Base-by-base conservation (phyloP, 768 basidiomycete species). In the Tricholoma matsutake region DNA sequence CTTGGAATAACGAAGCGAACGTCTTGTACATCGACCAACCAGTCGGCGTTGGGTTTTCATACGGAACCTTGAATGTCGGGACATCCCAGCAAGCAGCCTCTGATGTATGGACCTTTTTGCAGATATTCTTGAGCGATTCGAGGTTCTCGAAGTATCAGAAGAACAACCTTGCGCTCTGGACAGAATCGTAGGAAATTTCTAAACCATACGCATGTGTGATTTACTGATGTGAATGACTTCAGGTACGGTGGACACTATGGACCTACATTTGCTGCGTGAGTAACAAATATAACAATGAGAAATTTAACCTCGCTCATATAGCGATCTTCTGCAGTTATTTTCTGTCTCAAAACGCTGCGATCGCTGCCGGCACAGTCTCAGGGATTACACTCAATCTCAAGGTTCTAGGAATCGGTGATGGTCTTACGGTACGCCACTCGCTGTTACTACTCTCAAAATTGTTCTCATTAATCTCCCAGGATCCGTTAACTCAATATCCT, bases 211-310 rank as follows among this genome's bases (percentile, higher is more conserved):
- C 28, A 8, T 4, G 41, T 47, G 1, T 51, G 9, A 11, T 37
- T 25, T 32, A 18, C 4, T 52, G 14, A 31, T n/a, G 18, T 39
- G 20, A 34, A 52, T 35, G 39, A 11, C 25, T 47, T 6, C 61
- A 87, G 86, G 37, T 89, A 87, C 64, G 88, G 88, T 43, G 87
- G 88, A 1, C 88, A 89, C 64, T 89, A 87, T 67, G 88, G 84
- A 1, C 88, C 88, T 0, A 78, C 81, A 35, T 89, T 89, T 61
- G 86, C 87, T 57, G 79, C 83, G 65, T 80, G 62, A 64, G 76
- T 56, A 10, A 8, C 7, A 3, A 22, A 34, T 25, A 25, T 67
- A 6, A 10, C 4, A 20, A 25, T 56, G 25, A 14, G 20, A n/a
- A 3, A 43, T 7, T n/a, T 9, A 5, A n/a, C 14, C 9, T 28